Conservation (phyloP, 164 flowering plant species). For the Chimonanthus praecox region DNA sequence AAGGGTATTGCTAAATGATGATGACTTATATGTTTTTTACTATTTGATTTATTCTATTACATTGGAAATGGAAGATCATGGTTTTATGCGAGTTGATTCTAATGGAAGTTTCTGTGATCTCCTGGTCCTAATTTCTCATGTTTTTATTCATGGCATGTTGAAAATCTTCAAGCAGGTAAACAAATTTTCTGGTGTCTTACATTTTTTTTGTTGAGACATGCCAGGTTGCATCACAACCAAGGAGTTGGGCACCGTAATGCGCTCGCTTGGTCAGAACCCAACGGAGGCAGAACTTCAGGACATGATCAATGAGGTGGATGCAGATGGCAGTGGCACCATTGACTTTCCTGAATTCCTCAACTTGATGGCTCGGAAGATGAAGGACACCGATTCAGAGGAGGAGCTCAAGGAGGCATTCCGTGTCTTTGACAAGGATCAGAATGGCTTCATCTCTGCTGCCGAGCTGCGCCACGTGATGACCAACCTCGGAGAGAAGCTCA, state of each 20-base stretch:
- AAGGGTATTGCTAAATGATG: too few species aligned
- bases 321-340: conserved; percentile 77
- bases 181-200: neutral
- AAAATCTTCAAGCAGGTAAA: too few species aligned
- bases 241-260: conserved; percentile 82
- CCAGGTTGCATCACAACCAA: conserved; percentile 82
- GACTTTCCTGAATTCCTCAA: conserved; percentile 78
- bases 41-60: too few species aligned
- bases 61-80: too few species aligned
- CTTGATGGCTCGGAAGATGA: conserved; percentile 85
- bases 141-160: too few species aligned
- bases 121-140: too few species aligned
- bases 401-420: conserved; percentile 80
- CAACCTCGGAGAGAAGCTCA: conserved; percentile 74
- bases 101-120: too few species aligned
- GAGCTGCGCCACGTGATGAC: conserved; percentile 85
- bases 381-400: conserved; percentile 82
- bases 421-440: conserved; percentile 79
- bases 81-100: too few species aligned
- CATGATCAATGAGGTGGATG: conserved; percentile 81
- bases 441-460: conserved; percentile 81
- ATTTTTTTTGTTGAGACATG: neutral
- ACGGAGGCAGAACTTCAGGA: conserved; percentile 84
- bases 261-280: conserved; percentile 76
- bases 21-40: too few species aligned